Evolutionary conservation across 164 flowering plant genomes (phyloP), one percentile per base, ranked within the genome.

Genomic region (Stephania cephalantha): DNA sequence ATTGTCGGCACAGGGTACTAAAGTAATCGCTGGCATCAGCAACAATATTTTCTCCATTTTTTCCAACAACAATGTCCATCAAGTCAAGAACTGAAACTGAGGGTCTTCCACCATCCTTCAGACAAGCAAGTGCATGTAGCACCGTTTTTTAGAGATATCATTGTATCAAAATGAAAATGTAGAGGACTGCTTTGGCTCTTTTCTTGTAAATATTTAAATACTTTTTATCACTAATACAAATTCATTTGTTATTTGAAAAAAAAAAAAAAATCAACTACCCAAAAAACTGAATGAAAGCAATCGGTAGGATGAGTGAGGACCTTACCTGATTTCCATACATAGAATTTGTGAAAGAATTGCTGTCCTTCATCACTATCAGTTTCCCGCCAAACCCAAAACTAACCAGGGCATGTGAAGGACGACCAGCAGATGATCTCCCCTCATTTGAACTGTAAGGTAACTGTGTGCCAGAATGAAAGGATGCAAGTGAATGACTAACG

Each of bases 381-480:
- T 94, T 96, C 74, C 99, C 99, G 74, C 99, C 99, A 87, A 96
- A 96, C 15, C 99, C 99, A 87, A 96, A 96, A 68, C 92, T 83
- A 76, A 94, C 95, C 77, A 96, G 80, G 9, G 99, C 91, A 89
- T 94, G 98, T 2, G 93, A 87, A 77, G 99, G 99, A 73, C 97
- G 97, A 20, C 95, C 94, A 30, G 89, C 95, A 48, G 98, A 88
- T 74, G 97, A 89, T 75, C 95, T 90, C 72, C 85, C 93, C 20
- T 75, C 79, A 77, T 73, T 82, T 6, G 64, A 69, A 48, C 20
- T 63, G 50, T 48, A 50, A n/a, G 70, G 64, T 46, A 52, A 64
- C 30, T 76, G 74, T 46, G 78, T 30, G 70, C 63, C 64, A 63
- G 61, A 29, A 15, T 46, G 74, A 31, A 73, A 44, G 22, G 75